phyloP scores from a whole-genome alignment of 208 protist species.

The Acanthamoeba royreba region DNA sequence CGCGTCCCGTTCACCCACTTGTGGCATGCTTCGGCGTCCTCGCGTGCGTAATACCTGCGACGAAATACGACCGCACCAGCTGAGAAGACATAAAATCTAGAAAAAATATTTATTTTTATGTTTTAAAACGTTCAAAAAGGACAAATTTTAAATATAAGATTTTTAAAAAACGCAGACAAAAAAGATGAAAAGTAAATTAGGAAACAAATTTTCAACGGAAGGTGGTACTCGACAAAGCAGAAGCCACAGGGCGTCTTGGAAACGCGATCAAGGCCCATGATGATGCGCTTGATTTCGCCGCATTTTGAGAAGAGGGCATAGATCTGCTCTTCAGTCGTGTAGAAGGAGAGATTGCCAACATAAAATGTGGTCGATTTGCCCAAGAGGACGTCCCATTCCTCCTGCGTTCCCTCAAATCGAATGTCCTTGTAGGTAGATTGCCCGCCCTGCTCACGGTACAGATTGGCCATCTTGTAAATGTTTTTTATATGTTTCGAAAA shows the following conservation, averaged over 20 bases:
- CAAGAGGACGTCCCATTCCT: neutral
- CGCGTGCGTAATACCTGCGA: constrained; percentile 87
- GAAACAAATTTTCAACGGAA: too few relatives aligned
- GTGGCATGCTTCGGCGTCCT: constrained; percentile 89
- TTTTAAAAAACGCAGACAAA: too few relatives aligned
- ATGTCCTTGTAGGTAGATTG: neutral
- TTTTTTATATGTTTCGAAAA: too few relatives aligned
- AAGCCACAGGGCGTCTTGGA: constrained; percentile 96
- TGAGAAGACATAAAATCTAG: too few relatives aligned
- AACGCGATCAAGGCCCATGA: constrained; percentile 96
- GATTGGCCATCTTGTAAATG: neutral
- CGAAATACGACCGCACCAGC: too few relatives aligned
- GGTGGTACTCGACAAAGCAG: constrained; percentile 95
- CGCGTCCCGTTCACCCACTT: constrained; percentile 82
- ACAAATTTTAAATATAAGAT: too few relatives aligned
- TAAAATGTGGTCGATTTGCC: constrained; percentile 78
- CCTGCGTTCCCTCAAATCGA: neutral
- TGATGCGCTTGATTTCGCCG: constrained; percentile 93
- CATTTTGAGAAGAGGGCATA: constrained; percentile 90
- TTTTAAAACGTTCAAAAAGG: too few relatives aligned
- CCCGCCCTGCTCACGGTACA: neutral
- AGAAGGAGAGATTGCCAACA: constrained; percentile 97
- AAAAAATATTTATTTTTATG: too few relatives aligned
- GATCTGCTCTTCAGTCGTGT: constrained; percentile 96
- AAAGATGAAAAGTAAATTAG: too few relatives aligned